Base-by-base conservation (phyloP, 495 filamentous ascomycete species). In the Penicilliopsis zonata region DNA sequence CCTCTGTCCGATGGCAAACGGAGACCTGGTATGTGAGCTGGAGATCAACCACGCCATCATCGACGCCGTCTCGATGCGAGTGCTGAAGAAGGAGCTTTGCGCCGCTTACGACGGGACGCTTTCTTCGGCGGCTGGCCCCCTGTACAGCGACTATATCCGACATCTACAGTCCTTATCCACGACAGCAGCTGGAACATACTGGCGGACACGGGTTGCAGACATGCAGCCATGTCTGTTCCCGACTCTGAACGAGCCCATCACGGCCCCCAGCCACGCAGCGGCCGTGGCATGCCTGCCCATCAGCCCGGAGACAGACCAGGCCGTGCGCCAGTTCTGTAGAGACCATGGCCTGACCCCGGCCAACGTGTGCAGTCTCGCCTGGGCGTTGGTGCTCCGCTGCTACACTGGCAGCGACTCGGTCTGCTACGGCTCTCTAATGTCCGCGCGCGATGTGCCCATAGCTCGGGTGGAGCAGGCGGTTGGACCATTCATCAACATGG, bases 141-240 rank as follows among this genome's bases (percentile, higher is more conserved):
- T 18, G 17, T 67, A 56, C 42, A 55, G 55, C 34, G 41, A 55
- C 18, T 67, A 64, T 35, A 58, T 66, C 31, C 28, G 42, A 15
- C 59, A 61, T 32, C 32, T 65, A 13, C 39, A 42, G 22, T 35
- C 25, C 14, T 38, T 36, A 2, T 46, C 55, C 19, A 36, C 30
- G 5, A 39, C 42, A 9, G 43, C 43, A 6, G 49, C 49, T 22
- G 39, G 45, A n/a, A 34, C 49, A 1, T 65, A 53, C 40, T 68
- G 64, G 64, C 52, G 50, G 33, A 33, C 43, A 1, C 52, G 59
- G 35, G 44, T 68, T 14, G 28, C 34, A 7, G 49, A 50, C 12
- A 27, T 61, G 9, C 37, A 53, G 22, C 59, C 64, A 0, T 65
- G 61, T 35, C 46, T 49, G 27, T 61, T 68, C 41, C 64, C 64